Base-by-base conservation (phyloP, 2,329 filamentous ascomycete species). In the Aschersonia sp. region DNA sequence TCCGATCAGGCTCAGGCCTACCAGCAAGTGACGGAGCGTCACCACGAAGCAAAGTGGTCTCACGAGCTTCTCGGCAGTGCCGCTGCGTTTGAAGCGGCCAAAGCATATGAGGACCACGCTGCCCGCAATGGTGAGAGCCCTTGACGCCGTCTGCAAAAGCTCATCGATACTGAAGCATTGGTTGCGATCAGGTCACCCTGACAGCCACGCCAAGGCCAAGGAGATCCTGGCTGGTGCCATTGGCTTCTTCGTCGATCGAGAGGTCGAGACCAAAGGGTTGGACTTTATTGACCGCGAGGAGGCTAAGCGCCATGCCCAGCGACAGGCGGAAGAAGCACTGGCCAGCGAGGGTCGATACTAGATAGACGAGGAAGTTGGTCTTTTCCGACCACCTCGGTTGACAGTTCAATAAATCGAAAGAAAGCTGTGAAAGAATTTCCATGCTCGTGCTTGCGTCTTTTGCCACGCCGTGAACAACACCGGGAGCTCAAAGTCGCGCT, bases 1-100 rank as follows among this genome's bases (percentile, higher is more conserved):
- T 57, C 55, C 11, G 10, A 52, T 40, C 52, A 48, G 41, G 50
- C 58, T 47, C 52, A 55, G 42, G 46, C 56, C 22, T 56, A 62
- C 46, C 52, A 63, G 42, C 29, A 57, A 44, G 47, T 62, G 1
- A 54, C 50, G 4, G 35, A 52, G 3, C 53, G 55, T 14, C 47
- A 49, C 7, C 62, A 64, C 49, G 59, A 63, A 48, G 57, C 60
- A 6, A 50, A 58, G 10, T 58, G 60, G 48, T 53, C 56, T 6
- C 59, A 62, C 43, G 59, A 62, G 11, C 52, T 62, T 2, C 48
- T 62, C 2, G 59, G 59, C 1, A 59, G 59, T 9, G 59, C 59
- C 0, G 59, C 59, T 5, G 59, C 59, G 1, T 62, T 32, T 12
- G 59, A 60, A 32, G 59, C 59, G 0, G 59, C 59, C 42, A 62